Percentiles rank a stretch among this genome's conserved stretches.
Conservation (phyloP, 305 asterid genomes). For the Euphrasia arctica region DNA sequence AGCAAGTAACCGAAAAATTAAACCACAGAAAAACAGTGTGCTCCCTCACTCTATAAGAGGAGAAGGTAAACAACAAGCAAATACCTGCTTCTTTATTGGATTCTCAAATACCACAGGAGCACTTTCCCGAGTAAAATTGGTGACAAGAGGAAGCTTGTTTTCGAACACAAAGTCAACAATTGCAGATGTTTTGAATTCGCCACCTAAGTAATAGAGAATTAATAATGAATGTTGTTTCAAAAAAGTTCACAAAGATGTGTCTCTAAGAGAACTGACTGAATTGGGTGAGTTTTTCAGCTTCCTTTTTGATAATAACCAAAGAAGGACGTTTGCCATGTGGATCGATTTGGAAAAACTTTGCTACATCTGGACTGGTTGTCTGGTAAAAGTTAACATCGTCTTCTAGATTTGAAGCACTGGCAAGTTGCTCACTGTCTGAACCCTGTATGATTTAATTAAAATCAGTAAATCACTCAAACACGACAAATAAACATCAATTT, state of each 20-base stretch:
- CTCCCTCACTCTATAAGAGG: not conserved
- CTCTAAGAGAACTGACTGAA: slow-evolving; percentile 51
- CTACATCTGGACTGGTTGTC: slow-evolving; percentile 71
- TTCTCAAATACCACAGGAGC: slow-evolving; percentile 76
- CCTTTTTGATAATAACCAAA: slow-evolving; percentile 75
- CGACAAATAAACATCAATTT: not conserved
- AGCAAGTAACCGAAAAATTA: slow-evolving; percentile 28
- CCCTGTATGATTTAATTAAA: slow-evolving; percentile 43
- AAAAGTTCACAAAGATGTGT: slow-evolving; percentile 11
- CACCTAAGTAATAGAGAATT: slow-evolving; percentile 43
- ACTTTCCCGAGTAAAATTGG: slow-evolving; percentile 66
- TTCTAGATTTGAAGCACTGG: slow-evolving; percentile 75
- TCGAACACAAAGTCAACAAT: slow-evolving; percentile 77
- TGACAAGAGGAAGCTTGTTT: slow-evolving; percentile 84
- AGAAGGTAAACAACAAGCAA: slow-evolving; percentile 17
- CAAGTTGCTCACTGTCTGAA: slow-evolving; percentile 63
- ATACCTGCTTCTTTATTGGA: slow-evolving; percentile 92
- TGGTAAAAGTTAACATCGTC: slow-evolving; percentile 91
- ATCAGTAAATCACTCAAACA: slow-evolving; percentile 13
- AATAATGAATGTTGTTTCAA: slow-evolving; percentile 16
- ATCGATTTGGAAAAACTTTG: slow-evolving; percentile 75
- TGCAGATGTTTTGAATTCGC: slow-evolving; percentile 70
- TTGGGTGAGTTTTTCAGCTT: slow-evolving; percentile 61
- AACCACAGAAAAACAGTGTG: slow-evolving; percentile 1
- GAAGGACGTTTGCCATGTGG: slow-evolving; percentile 74